Percentiles rank a stretch among this genome's conserved stretches.
Conservation (phyloP, 129 eudicot genomes). For the Chrysanthemum lavandulifolium region DNA sequence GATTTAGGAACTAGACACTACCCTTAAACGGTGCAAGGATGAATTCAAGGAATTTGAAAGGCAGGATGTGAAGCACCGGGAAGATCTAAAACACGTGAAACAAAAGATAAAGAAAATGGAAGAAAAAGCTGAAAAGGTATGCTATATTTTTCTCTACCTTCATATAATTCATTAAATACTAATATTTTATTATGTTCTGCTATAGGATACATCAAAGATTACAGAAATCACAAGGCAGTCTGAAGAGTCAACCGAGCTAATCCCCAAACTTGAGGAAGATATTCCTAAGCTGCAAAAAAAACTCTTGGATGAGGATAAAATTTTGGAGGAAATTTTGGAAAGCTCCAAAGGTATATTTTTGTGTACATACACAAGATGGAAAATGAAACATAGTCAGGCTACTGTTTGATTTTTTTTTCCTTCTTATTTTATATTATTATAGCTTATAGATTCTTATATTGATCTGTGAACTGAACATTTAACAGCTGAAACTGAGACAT, state of each 20-base stretch:
- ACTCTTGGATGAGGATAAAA: constrained; percentile 67
- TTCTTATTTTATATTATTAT: not conserved
- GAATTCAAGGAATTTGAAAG: constrained; percentile 92
- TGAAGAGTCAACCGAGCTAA: constrained; percentile 59
- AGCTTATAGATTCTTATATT: not conserved
- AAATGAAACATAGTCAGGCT: not conserved
- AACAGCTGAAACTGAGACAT: constrained; percentile 85
- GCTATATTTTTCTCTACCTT: constrained; percentile 4
- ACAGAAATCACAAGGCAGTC: constrained; percentile 58
- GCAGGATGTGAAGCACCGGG: constrained; percentile 79
- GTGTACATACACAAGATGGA: not conserved
- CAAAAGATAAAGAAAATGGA: constrained; percentile 80
- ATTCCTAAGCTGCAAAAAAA: constrained; percentile 67
- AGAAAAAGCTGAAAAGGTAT: constrained; percentile 84
- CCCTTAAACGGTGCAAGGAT: constrained; percentile 58
- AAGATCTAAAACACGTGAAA: constrained; percentile 84
- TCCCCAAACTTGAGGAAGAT: constrained; percentile 77
- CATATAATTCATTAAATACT: not conserved
- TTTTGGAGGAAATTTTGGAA: constrained; percentile 78
- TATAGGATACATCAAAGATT: constrained; percentile 71
- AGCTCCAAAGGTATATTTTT: constrained; percentile 65
- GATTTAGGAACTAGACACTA: constrained; percentile 67
- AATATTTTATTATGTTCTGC: constrained; percentile 17
- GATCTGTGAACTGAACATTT: not conserved
- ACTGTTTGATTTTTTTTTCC: not conserved